Conservation (phyloP, 2,329 filamentous ascomycete genomes). For the Xylariales sp. region DNA sequence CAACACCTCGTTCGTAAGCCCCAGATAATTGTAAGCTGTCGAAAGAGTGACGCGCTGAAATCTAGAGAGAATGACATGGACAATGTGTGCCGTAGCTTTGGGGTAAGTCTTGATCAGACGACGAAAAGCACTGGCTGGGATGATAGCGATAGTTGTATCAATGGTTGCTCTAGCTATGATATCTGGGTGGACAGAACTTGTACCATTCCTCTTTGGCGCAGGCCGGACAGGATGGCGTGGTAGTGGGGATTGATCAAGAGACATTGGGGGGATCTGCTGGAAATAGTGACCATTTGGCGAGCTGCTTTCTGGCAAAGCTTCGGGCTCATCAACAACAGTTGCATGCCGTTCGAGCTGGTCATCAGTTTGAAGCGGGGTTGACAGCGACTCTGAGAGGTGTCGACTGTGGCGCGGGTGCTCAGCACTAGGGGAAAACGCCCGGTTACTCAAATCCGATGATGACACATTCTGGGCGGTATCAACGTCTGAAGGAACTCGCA, state of each 20-base stretch:
- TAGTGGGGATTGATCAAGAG: conserved; percentile 50
- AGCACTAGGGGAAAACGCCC: conserved; percentile 20
- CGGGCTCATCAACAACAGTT: conserved; percentile 20
- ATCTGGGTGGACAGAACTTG: conserved; percentile 87
- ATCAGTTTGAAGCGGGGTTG: conserved; percentile 18
- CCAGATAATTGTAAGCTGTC: conserved; percentile 91
- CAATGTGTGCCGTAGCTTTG: conserved; percentile 93
- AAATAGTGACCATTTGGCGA: conserved; percentile 32
- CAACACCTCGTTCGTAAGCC: conserved; percentile 84
- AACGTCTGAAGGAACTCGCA: conserved; percentile 70
- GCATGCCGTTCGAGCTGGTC: conserved; percentile 14
- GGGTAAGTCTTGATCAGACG: conserved; percentile 91
- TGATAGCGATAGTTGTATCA: conserved; percentile 97
- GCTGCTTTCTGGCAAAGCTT: conserved; percentile 14
- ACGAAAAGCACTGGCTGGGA: conserved; percentile 92
- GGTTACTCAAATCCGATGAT: conserved; percentile 20
- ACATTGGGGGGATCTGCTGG: conserved; percentile 69
- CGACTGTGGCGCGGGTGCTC: conserved; percentile 10
- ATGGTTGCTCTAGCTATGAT: conserved; percentile 94
- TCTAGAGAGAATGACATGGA: conserved; percentile 92
- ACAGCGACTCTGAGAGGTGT: conserved; percentile 11
- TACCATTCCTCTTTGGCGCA: conserved; percentile 38
- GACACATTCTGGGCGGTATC: conserved; percentile 20
- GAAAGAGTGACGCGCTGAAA: conserved; percentile 92
- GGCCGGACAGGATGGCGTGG: conserved; percentile 30